Percentiles rank a stretch among this genome's conserved stretches.
Evolutionary conservation across 2,329 filamentous ascomycete genomes (phyloP).

Genomic region (Zymoseptoria tritici): DNA sequence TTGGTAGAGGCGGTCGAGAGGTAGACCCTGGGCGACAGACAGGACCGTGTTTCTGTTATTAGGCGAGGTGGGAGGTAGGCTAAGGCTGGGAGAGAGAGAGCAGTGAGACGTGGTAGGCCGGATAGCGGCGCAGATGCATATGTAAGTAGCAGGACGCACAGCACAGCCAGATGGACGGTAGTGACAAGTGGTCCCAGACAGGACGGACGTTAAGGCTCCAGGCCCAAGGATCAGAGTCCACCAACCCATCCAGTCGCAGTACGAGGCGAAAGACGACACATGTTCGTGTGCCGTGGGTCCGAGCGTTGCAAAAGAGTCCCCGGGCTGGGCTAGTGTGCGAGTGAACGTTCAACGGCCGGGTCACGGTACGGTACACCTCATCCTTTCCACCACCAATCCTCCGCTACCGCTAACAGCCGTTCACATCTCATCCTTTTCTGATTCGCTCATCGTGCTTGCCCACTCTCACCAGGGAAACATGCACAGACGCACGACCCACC

Average conservation of each 20-base stretch:
- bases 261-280: neutral
- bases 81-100: neutral
- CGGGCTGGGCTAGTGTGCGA: neutral
- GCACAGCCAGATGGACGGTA: neutral
- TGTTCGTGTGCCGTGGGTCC: neutral
- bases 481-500: neutral
- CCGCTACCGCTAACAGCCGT: neutral
- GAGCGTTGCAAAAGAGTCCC: neutral
- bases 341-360: neutral
- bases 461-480: neutral
- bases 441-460: neutral
- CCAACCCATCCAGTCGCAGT: neutral
- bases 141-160: constrained; percentile 6
- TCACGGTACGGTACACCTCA: neutral
- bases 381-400: neutral
- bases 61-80: no score
- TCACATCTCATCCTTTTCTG: neutral
- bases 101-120: constrained; percentile 9
- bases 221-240: neutral
- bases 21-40: constrained; percentile 11
- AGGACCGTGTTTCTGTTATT: constrained; percentile 4
- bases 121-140: constrained; percentile 10
- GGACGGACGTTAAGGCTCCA: neutral
- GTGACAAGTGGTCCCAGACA: neutral
- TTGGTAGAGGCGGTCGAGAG: neutral